Evolutionary conservation across 208 protist species (phyloP), one percentile per base, ranked within the genome.

Genomic region (Kentomonas sorsogonicus): DNA sequence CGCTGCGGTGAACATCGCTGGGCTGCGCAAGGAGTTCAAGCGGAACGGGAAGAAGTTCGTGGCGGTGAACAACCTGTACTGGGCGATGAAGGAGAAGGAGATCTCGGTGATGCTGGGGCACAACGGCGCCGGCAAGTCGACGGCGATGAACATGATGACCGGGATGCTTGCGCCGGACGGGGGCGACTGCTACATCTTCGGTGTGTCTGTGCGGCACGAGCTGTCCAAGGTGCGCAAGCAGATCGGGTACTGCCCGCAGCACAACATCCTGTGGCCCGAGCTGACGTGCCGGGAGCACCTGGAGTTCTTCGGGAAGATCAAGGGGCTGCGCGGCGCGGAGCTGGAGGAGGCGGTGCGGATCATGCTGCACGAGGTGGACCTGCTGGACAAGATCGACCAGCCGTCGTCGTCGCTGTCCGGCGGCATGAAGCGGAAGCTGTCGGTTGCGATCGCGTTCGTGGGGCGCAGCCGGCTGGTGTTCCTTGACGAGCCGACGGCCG

Each of bases 161-260:
- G 86, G 86, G 2, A 86, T 93, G 79, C 26, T 84, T 22, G 58
- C 61, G 30, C 47, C 80, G 0, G 74, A 84, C 56, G 60, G 46
- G 20, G 86, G 86, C 7, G 83, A 93, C 68, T 87, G 79, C 64
- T 51, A 62, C 44, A 64, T 91, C n/a, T 76, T 78, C 51, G 84
- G 84, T n/a, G 58, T 73, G 38, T 89, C 79, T 6, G 69, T 97
- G 38, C 62, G 60, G 9, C 53, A 46, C 3, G 40, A 91, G 10
- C 54, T 91, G 30, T 22, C 44, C 9, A 43, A 53, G 18, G 81
- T 77, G 47, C 71, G 81, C 16, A 70, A 87, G 50, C 47, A 79
- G 25, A 91, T 97, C 36, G 94, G 95, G 47, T 73, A 94, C 4
- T 98, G 94, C 76, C 89, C 93, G 29, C 94, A 98, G 76, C 87